Evolutionary conservation across 495 filamentous ascomycete genomes (phyloP), one percentile per base, ranked within the genome.

Genomic region (Lasiosphaeria hispida): DNA sequence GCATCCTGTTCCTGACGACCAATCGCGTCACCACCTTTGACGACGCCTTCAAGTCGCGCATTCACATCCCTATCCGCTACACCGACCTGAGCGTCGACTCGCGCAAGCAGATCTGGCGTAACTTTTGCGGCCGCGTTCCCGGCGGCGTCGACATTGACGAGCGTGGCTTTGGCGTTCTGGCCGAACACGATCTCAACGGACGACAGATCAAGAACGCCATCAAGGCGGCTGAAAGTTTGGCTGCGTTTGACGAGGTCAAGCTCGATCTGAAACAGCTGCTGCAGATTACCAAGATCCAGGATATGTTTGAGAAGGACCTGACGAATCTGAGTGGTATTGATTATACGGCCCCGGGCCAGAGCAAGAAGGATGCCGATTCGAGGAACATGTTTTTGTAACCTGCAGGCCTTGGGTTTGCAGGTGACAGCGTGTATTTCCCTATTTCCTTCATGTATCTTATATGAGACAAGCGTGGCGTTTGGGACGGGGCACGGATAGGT

Each of bases 201-300:
- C 66, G 83, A 15, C 79, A 87, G 69, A 87, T 87, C 63, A 83
- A 84, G 74, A 87, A 86, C 63, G 70, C 81, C 11, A 64, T 87
- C 53, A 84, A 84, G 71, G 80, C 77, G 3, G 81, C 81, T 4
- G 65, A 71, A 55, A 66, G 64, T 37, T 59, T 75, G 45, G 72
- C 72, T 4, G 61, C 64, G 2, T 73, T 67, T 57, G 66, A 72
- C 30, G 52, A 56, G 7, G 62, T 59, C 6, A 60, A 62, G 48
- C 50, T 74, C 0, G 66, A 69, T 36, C 55, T 68, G 30, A 53
- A 55, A 7, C 69, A 69, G 64, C 56, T 74, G 44, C 30, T 63
- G 55, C 68, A 68, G 44, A 63, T 72, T 1, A 63, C 60, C 23
- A 68, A 66, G 60, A 69, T 72, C 43, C 66, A 71, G 59, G 57